phyloP scores from a whole-genome alignment of 2,329 filamentous ascomycete genomes.

The Xylariaceae sp. region DNA sequence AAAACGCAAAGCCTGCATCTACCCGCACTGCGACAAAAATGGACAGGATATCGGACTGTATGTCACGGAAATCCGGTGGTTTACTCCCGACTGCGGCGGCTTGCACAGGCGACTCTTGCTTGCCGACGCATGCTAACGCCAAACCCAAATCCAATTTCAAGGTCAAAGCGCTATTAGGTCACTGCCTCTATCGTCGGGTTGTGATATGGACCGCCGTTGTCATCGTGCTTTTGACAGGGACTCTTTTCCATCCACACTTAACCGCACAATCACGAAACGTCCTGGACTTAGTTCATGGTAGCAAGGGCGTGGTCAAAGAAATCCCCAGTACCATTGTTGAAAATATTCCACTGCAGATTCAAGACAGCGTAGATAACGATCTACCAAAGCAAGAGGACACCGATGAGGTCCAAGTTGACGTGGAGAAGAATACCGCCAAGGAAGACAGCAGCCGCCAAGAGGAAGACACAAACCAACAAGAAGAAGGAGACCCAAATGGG shows the following conservation, averaged over 20 bases:
- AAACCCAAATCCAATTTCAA: conserved; percentile 49
- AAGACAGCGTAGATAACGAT: conserved; percentile 20
- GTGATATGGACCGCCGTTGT: conserved; percentile 57
- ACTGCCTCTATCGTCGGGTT: conserved; percentile 60
- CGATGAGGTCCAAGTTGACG: conserved; percentile 10
- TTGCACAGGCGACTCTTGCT: conserved; percentile 36
- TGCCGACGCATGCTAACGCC: conserved; percentile 40
- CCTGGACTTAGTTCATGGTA: conserved; percentile 39
- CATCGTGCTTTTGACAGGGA: conserved; percentile 49
- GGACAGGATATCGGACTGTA: conserved; percentile 36
- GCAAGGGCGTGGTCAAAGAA: conserved; percentile 28
- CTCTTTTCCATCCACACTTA: conserved; percentile 46
- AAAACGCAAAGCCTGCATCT: conserved; percentile 1
- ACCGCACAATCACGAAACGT: conserved; percentile 37
- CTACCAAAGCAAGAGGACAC: conserved; percentile 11
- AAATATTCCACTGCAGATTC: conserved; percentile 29
- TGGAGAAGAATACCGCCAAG: conserved; percentile 15
- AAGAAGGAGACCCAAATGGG: conserved; percentile 31
- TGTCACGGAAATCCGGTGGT: conserved; percentile 34
- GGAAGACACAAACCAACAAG: conserved; percentile 20
- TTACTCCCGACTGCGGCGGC: conserved; percentile 29
- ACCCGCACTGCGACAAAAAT: conserved; percentile 26
- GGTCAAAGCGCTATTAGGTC: conserved; percentile 55
- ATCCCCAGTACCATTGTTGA: conserved; percentile 16
- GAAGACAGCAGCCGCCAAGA: conserved; percentile 1